A percentile compares a stretch with the other conserved stretches of the same genome.
phyloP scores from a whole-genome alignment of 805 yeast species.

The Pichia gijzeniarum region DNA sequence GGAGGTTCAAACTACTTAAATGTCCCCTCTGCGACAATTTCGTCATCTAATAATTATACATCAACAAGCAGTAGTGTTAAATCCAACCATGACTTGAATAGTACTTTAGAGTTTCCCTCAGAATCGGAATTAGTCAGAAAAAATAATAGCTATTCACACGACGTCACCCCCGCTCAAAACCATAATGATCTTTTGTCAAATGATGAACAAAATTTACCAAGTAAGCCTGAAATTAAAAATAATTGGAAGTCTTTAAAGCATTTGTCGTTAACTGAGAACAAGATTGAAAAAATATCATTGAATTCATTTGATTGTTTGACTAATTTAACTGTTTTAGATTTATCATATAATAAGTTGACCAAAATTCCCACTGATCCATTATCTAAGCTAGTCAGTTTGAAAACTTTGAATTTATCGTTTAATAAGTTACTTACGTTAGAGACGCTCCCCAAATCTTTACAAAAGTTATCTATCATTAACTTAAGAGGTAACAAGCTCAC shows the following conservation, averaged over 20 bases:
- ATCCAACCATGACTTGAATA: neutral
- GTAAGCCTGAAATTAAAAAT: neutral
- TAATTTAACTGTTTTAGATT: slow-evolving; percentile 40
- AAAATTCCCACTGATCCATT: slow-evolving; percentile 46
- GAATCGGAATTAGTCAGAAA: neutral
- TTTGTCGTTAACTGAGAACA: slow-evolving; percentile 36
- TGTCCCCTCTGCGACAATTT: no score
- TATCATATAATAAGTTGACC: slow-evolving; percentile 47
- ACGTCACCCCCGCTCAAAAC: neutral
- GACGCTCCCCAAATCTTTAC: slow-evolving; percentile 34
- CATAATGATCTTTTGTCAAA: neutral
- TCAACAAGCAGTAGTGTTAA: neutral
- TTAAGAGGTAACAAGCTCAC: slow-evolving; percentile 42
- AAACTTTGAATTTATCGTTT: slow-evolving; percentile 47
- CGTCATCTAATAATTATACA: neutral
- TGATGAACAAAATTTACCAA: neutral
- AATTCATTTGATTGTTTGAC: slow-evolving; percentile 27
- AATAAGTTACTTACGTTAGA: slow-evolving; percentile 34
- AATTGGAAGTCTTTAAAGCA: slow-evolving; percentile 36
- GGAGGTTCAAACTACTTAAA: no score
- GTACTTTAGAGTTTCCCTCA: neutral
- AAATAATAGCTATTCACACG: neutral
- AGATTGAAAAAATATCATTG: slow-evolving; percentile 28
- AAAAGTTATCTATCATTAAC: slow-evolving; percentile 41
- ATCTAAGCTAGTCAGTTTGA: slow-evolving; percentile 40